Evolutionary conservation across 441 rosid genomes (phyloP).

Genomic region (Hura crepitans): DNA sequence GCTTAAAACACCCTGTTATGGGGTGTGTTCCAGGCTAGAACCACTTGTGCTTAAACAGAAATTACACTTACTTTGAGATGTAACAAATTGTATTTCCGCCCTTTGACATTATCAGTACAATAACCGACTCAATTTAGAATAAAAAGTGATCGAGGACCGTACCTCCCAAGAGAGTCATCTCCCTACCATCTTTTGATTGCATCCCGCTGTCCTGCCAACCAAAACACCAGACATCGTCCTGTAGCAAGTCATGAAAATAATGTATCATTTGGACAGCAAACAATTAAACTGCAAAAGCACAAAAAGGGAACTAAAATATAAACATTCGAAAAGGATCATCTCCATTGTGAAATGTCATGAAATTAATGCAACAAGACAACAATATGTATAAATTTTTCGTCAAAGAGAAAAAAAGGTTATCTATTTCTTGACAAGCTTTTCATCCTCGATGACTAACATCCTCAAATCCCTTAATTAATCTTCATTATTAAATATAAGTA

Average conservation of each 20-base stretch:
- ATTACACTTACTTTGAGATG: background rate
- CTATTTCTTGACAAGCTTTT: background rate
- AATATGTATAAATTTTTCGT: background rate
- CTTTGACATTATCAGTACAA: background rate
- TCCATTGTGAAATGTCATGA: background rate
- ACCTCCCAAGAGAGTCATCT: constrained; percentile 89
- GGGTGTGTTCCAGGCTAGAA: background rate
- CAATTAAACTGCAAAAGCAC: constrained; percentile 1
- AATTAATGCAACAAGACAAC: background rate
- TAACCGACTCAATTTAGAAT: background rate
- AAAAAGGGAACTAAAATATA: background rate
- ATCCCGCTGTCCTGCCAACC: constrained; percentile 82
- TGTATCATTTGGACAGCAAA: background rate
- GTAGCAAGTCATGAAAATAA: constrained; percentile 20
- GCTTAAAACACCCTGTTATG: background rate
- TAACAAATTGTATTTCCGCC: background rate
- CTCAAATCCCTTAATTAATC: background rate
- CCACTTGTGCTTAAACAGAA: background rate
- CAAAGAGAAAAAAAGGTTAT: no score
- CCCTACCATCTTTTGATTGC: constrained; percentile 57
- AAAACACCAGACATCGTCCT: constrained; percentile 77
- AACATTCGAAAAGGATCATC: background rate
- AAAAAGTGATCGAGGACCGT: constrained; percentile 17
- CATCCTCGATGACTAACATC: no score
- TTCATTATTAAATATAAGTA: background rate